These are phyloP conservation scores for Bipolaris cookei DNA, from an alignment of 2,329 filamentous ascomycete genomes.

Conservation along the genomic window DNA sequence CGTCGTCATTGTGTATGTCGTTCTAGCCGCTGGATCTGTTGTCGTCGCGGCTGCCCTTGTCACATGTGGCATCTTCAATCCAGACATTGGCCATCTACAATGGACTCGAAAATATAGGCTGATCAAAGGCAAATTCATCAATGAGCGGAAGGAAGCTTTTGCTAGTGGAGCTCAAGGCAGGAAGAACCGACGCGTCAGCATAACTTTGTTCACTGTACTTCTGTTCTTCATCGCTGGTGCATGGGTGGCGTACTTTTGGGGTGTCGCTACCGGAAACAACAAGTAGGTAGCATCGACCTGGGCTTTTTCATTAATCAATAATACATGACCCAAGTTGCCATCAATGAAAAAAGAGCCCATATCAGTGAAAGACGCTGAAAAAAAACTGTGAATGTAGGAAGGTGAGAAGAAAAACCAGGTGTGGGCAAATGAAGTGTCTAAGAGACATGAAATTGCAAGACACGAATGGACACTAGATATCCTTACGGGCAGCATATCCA, in stretches of 20 bases:
- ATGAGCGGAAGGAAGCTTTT: conserved; percentile 52
- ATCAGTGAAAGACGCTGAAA: too few relatives aligned
- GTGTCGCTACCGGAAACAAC: conserved; percentile 60
- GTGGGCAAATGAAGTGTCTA: too few relatives aligned
- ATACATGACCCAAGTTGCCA: too few relatives aligned
- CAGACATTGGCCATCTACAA: conserved; percentile 59
- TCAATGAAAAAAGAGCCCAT: too few relatives aligned
- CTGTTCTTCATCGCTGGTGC: conserved; percentile 58
- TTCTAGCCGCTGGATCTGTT: conserved; percentile 59
- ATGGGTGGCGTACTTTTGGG: conserved; percentile 67
- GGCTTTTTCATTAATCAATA: too few relatives aligned
- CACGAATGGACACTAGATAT: too few relatives aligned
- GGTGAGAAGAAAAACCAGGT: too few relatives aligned
- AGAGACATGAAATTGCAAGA: too few relatives aligned
- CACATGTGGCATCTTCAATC: conserved; percentile 46
- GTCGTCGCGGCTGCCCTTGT: conserved; percentile 54
- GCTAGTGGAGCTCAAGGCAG: conserved; percentile 38
- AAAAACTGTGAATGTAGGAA: too few relatives aligned
- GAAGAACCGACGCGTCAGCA: conserved; percentile 51
- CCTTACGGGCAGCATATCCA: too few relatives aligned
- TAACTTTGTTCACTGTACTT: conserved; percentile 54
- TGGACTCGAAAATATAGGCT: conserved; percentile 64
- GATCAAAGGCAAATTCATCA: conserved; percentile 53
- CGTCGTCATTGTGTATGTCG: conserved; percentile 63
- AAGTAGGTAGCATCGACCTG: conserved; percentile 1